Evolutionary conservation across 2,329 filamentous ascomycete genomes (phyloP).

Genomic region (Neurospora crassa): DNA sequence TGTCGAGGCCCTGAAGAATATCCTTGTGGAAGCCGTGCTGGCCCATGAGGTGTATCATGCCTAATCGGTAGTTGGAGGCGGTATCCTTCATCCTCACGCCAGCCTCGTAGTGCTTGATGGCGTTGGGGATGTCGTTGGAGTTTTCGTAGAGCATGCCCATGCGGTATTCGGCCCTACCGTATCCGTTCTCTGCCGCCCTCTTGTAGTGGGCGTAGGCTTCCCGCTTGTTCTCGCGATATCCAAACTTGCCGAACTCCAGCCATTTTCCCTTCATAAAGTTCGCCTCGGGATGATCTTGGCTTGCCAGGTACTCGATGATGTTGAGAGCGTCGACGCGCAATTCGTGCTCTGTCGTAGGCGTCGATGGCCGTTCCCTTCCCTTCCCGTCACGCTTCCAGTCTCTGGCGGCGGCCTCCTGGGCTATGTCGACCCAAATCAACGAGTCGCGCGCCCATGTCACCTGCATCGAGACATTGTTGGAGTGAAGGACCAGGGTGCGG

Average conservation of each 20-base stretch:
- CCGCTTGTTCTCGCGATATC: constrained; percentile 81
- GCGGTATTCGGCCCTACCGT: constrained; percentile 83
- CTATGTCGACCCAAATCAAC: constrained; percentile 77
- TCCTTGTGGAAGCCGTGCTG: constrained; percentile 88
- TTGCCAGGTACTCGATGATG: constrained; percentile 80
- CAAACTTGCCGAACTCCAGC: constrained; percentile 97
- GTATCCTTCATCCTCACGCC: constrained; percentile 77
- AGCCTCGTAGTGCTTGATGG: constrained; percentile 79
- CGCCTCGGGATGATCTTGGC: constrained; percentile 87
- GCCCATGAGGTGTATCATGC: constrained; percentile 94
- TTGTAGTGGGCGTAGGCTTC: constrained; percentile 86
- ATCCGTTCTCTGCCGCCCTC: constrained; percentile 76
- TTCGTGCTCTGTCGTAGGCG: constrained; percentile 82
- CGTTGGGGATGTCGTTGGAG: constrained; percentile 85
- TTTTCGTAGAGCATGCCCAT: constrained; percentile 98
- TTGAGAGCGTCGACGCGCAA: constrained; percentile 82
- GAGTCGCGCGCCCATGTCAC: constrained; percentile 94
- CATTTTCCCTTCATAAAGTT: constrained; percentile 93
- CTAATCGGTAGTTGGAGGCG: constrained; percentile 74
- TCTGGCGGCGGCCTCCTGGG: constrained; percentile 65
- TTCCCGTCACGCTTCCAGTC: constrained; percentile 36
- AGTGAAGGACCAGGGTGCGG: constrained; percentile 74
- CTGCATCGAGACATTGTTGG: constrained; percentile 93
- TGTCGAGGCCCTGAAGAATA: constrained; percentile 63
- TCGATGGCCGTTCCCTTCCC: constrained; percentile 53